A percentile compares a stretch with the other conserved stretches of the same genome.
phyloP scores from a whole-genome alignment of 176 grass and related monocot species.

The Eleusine indica region DNA sequence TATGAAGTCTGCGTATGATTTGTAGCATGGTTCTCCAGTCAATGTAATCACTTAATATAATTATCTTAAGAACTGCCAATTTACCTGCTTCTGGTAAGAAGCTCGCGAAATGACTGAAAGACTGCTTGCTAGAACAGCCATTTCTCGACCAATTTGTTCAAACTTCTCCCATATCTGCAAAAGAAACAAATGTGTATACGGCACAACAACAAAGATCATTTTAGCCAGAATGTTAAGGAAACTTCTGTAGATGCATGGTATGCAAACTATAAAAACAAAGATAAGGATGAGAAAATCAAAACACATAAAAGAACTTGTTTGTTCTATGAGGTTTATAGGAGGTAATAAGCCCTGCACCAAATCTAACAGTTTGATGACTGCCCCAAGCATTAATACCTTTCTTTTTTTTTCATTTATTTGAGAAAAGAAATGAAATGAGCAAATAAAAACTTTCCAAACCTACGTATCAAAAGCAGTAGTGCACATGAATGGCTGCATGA shows the following conservation, averaged over 20 bases:
- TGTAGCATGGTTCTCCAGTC: neutral
- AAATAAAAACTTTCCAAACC: neutral
- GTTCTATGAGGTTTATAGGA: neutral
- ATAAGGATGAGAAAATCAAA: neutral
- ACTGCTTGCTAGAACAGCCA: constrained; percentile 60
- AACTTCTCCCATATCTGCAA: constrained; percentile 76
- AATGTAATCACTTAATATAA: constrained; percentile 2
- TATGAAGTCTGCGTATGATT: neutral
- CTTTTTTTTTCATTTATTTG: constrained; percentile 15
- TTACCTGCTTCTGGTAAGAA: constrained; percentile 87
- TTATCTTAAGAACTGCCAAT: neutral
- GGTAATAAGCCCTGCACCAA: neutral
- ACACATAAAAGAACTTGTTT: constrained; percentile 19
- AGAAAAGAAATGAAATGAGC: constrained; percentile 17
- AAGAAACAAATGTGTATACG: constrained; percentile 21
- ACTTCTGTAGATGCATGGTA: neutral
- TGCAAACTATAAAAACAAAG: constrained; percentile 12
- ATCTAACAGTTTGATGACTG: constrained; percentile 9
- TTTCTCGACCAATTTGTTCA: constrained; percentile 67
- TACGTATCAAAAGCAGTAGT: neutral
- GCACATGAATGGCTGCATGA: neutral
- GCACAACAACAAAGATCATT: neutral
- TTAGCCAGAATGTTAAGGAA: constrained; percentile 14
- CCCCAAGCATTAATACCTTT: neutral
- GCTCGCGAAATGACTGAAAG: constrained; percentile 61